A percentile compares a stretch with the other conserved stretches of the same genome.
Conservation (phyloP, 2,329 filamentous ascomycete genomes). For the Colletotrichum sp. region DNA sequence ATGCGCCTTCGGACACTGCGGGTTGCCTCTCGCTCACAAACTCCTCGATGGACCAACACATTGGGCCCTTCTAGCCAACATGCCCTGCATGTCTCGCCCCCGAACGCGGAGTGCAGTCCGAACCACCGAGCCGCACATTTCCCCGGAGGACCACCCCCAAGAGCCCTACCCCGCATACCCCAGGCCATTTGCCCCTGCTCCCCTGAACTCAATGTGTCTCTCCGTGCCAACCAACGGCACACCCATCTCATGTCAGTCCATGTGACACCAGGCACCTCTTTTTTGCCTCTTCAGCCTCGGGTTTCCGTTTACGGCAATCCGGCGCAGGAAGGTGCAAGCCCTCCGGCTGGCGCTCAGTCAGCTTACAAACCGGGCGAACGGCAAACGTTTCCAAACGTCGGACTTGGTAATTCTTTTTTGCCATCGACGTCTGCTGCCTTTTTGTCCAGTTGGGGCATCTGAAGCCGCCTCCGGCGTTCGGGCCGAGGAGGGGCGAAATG, state of each 20-base stretch:
- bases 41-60: not conserved
- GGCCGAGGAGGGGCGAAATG: not conserved
- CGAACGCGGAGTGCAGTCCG: not conserved
- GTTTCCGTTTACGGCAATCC: conserved; percentile 4
- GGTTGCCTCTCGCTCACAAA: not conserved
- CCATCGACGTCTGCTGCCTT: not conserved
- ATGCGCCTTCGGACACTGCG: not conserved
- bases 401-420: not conserved
- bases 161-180: conserved; percentile 5
- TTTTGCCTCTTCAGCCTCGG: not conserved
- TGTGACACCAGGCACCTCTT: not conserved
- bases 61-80: not conserved
- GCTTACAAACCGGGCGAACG: not conserved
- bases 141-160: not conserved
- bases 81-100: not conserved
- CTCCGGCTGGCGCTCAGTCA: not conserved
- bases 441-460: not conserved
- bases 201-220: not conserved
- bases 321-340: not conserved
- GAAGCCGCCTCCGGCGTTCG: not conserved
- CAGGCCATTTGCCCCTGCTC: not conserved
- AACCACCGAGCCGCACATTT: not conserved
- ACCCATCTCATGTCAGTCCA: not conserved
- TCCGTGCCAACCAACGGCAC: not conserved
- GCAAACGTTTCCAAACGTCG: not conserved